Conservation (phyloP, 2,329 filamentous ascomycete species). For the Alternaria sp. region DNA sequence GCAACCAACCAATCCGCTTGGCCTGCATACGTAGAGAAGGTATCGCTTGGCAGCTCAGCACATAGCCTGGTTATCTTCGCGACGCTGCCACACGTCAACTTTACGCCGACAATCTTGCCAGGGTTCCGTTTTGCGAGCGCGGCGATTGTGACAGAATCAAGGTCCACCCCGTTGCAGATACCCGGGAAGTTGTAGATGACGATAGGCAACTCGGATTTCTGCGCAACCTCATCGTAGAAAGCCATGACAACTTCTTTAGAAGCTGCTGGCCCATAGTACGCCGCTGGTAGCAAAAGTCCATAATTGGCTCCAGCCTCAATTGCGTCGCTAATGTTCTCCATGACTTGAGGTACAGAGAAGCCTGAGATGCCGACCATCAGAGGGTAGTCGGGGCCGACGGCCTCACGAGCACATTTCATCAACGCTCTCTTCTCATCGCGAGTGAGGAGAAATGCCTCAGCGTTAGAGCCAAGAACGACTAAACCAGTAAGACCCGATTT, state of each 20-base stretch:
- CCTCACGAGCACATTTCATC: conserved; percentile 49
- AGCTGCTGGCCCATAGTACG: conserved; percentile 54
- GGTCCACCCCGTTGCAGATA: conserved; percentile 70
- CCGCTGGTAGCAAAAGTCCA: conserved; percentile 52
- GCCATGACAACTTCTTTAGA: conserved; percentile 50
- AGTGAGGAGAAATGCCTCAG: conserved; percentile 55
- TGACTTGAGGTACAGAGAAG: conserved; percentile 52
- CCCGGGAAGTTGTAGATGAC: conserved; percentile 77
- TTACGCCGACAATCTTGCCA: conserved; percentile 71
- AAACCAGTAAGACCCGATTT: conserved; percentile 53
- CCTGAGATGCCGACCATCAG: conserved; percentile 54
- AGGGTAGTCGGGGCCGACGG: conserved; percentile 51
- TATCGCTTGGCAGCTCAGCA: conserved; percentile 55
- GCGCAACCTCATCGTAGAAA: conserved; percentile 60
- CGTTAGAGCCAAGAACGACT: conserved; percentile 56
- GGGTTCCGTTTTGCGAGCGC: conserved; percentile 60
- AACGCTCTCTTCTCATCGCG: conserved; percentile 51
- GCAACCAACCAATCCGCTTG: conserved; percentile 74
- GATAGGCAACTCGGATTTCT: conserved; percentile 65
- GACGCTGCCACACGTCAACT: conserved; percentile 76
- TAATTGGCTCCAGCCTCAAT: conserved; percentile 51
- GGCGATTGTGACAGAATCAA: conserved; percentile 70
- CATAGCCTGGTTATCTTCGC: conserved; percentile 72
- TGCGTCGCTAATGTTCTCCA: conserved; percentile 53
- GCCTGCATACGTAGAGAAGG: conserved; percentile 73